phyloP scores from a whole-genome alignment of 2,329 filamentous ascomycete species.

The Metarhizium anisopliae region DNA sequence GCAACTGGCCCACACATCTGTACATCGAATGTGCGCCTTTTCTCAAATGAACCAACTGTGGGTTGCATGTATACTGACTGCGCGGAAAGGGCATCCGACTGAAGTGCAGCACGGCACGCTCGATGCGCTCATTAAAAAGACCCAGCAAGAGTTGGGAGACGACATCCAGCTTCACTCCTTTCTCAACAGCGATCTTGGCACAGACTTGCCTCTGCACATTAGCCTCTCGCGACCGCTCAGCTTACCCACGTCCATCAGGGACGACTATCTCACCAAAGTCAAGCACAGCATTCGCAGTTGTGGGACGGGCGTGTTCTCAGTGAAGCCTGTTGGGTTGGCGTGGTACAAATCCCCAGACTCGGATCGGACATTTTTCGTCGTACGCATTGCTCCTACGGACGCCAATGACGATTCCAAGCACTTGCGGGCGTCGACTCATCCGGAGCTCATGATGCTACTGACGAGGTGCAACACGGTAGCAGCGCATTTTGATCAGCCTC shows the following conservation, averaged over 20 bases:
- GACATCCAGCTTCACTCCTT: slow-evolving; percentile 52
- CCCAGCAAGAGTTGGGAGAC: slow-evolving; percentile 23
- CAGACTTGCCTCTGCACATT: slow-evolving; percentile 76
- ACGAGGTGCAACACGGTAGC: slow-evolving; percentile 56
- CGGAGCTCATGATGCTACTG: slow-evolving; percentile 55
- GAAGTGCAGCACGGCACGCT: slow-evolving; percentile 38
- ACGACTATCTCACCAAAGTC: slow-evolving; percentile 54
- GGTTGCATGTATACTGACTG: neutral
- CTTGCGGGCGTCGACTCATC: slow-evolving; percentile 22
- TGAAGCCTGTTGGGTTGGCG: slow-evolving; percentile 30
- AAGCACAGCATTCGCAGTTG: slow-evolving; percentile 26
- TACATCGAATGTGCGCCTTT: slow-evolving; percentile 77
- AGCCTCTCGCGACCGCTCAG: slow-evolving; percentile 78
- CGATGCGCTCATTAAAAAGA: slow-evolving; percentile 28
- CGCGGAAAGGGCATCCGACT: slow-evolving; percentile 43
- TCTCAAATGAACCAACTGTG: neutral
- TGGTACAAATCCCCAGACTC: slow-evolving; percentile 48
- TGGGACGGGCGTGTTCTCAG: slow-evolving; percentile 23
- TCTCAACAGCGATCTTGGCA: slow-evolving; percentile 68
- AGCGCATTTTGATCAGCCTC: slow-evolving; percentile 52
- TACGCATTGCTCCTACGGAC: slow-evolving; percentile 41
- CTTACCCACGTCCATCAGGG: slow-evolving; percentile 63
- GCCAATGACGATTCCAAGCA: neutral
- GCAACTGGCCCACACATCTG: slow-evolving; percentile 88
- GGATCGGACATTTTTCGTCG: slow-evolving; percentile 75